Evolutionary conservation across 257 asterid species (phyloP).

Genomic region (Solanum pimpinellifolium): DNA sequence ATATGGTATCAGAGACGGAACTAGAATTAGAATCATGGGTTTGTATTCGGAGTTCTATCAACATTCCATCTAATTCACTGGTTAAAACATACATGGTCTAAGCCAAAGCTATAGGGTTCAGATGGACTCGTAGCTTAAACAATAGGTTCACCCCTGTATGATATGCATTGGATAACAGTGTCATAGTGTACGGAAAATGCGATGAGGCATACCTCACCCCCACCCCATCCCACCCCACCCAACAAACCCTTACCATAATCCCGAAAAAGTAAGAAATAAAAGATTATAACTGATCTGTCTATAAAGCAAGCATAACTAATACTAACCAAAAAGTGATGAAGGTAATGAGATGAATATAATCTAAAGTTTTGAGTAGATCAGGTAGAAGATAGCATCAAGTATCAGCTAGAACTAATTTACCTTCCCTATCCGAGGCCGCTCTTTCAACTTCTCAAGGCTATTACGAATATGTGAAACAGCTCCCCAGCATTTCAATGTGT

Average conservation of each 20-base stretch:
- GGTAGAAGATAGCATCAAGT: not conserved
- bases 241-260: not conserved
- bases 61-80: not conserved
- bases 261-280: not conserved
- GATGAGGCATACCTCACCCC: not conserved
- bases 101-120: not conserved
- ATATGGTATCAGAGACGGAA: not conserved
- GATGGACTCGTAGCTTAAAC: not conserved
- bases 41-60: not conserved
- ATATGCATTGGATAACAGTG: not conserved
- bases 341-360: not conserved
- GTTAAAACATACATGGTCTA: not conserved
- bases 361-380: not conserved
- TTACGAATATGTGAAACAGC: conserved; percentile 91
- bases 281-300: not conserved
- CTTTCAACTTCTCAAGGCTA: conserved; percentile 70
- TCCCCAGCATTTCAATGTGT: conserved; percentile 91
- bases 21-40: not conserved
- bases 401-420: not conserved
- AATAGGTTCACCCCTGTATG: not conserved
- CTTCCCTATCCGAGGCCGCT: conserved; percentile 96
- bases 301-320: not conserved
- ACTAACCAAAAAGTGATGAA: not conserved
- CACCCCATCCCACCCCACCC: not conserved
- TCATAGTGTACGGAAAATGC: not conserved